Percentiles rank a stretch among this genome's conserved stretches.
Evolutionary conservation across 345 rosid genomes (phyloP).

Genomic region (Stellera chamaejasme): DNA sequence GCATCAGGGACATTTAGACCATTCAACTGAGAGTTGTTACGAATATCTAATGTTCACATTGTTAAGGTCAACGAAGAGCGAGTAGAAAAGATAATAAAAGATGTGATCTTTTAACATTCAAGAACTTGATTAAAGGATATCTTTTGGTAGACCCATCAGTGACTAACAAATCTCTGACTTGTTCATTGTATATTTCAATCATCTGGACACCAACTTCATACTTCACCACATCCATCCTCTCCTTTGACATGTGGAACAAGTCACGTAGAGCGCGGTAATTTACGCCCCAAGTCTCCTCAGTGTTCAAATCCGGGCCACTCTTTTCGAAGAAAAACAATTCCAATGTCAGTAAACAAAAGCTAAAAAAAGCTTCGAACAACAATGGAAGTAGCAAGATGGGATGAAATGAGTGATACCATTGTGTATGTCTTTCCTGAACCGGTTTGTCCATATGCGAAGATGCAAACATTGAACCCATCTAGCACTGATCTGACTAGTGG

Average conservation of each 20-base stretch:
- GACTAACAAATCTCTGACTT: constrained; percentile 87
- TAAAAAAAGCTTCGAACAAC: background rate
- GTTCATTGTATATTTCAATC: constrained; percentile 98
- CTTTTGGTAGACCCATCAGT: constrained; percentile 84
- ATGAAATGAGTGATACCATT: constrained; percentile 43
- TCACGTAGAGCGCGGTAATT: constrained; percentile 89
- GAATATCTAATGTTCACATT: constrained; percentile 68
- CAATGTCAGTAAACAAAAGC: background rate
- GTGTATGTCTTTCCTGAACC: constrained; percentile 99
- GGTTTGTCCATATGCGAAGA: constrained; percentile 98
- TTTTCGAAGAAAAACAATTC: constrained; percentile 18
- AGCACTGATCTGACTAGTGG: constrained; percentile 83
- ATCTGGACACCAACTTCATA: constrained; percentile 96
- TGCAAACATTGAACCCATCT: constrained; percentile 93
- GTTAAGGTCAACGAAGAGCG: constrained; percentile 37
- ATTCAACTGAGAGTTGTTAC: constrained; percentile 81
- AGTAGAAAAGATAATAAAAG: background rate
- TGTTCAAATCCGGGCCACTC: constrained; percentile 89
- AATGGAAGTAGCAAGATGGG: background rate
- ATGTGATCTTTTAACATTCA: background rate
- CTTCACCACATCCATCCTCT: constrained; percentile 49
- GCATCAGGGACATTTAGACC: constrained; percentile 99
- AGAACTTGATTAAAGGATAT: constrained; percentile 50
- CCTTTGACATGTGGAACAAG: constrained; percentile 70
- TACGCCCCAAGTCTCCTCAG: constrained; percentile 87